These are phyloP conservation scores for Cladophialophora bantiana DNA, from an alignment of 2,329 filamentous ascomycete species.

Conservation along the genomic window DNA sequence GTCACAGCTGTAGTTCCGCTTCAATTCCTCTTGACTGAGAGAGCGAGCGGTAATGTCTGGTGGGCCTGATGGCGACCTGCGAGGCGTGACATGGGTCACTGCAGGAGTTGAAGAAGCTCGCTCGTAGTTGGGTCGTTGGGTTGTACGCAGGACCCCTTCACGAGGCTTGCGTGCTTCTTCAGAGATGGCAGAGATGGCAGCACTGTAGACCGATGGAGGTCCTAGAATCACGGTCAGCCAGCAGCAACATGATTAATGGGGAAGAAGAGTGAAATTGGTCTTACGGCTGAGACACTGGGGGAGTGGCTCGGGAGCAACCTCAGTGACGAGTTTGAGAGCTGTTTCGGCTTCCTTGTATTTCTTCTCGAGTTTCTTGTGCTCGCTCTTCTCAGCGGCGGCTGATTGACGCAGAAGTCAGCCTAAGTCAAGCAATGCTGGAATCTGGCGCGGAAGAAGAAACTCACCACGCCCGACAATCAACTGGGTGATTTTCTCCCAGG, in stretches of 20 bases:
- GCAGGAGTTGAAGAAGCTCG: constrained; percentile 28
- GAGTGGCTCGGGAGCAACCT: constrained; percentile 25
- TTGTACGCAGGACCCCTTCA: background rate
- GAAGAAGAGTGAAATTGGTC: background rate
- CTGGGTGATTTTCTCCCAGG: constrained; percentile 27
- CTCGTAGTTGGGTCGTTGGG: constrained; percentile 18
- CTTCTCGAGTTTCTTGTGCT: constrained; percentile 30
- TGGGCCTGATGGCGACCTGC: constrained; percentile 12
- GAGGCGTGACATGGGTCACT: constrained; percentile 1
- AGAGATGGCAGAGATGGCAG: constrained; percentile 8
- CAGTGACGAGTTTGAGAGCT: constrained; percentile 29
- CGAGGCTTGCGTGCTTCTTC: constrained; percentile 17
- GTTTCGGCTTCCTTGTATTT: constrained; percentile 29
- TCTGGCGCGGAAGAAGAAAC: background rate
- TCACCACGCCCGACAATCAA: constrained; percentile 33
- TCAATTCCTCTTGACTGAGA: constrained; percentile 28
- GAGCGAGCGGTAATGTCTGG: constrained; percentile 32
- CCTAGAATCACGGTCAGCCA: constrained; percentile 16
- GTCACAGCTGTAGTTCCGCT: constrained; percentile 34
- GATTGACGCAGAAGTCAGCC: constrained; percentile 1
- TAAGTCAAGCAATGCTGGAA: background rate
- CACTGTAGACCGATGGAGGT: constrained; percentile 13
- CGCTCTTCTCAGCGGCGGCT: constrained; percentile 24
- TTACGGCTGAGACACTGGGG: constrained; percentile 24
- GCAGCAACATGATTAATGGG: background rate